Evolutionary conservation across 1,284 basidiomycete genomes (phyloP), one percentile per base, ranked within the genome.

Genomic region (Mycena citricolor): DNA sequence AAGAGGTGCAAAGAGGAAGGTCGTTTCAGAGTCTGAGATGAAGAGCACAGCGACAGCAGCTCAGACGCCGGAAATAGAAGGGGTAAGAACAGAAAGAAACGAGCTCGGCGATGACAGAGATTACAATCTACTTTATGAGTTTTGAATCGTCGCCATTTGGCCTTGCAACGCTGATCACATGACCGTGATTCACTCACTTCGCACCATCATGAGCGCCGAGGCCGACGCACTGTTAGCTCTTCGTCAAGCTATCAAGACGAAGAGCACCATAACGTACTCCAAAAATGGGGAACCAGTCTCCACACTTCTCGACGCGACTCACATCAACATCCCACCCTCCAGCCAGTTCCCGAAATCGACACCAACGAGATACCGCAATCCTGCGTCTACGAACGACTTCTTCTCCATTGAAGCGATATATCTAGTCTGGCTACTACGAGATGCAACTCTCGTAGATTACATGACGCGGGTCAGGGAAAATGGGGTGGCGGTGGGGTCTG

Each of bases 321-420:
- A 85, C 54, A 64, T 93, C 46, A 72, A 78, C 22, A 72, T 92
- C 53, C 72, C 79, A 1, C 64, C 77, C 5, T 56, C 71, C 10
- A 57, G 70, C 17, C 65, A 74, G 16, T 67, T 90, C 19, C 75
- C 79, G 24, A 93, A 93, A 65, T 76, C 80, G 4, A 72, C 76
- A 2, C 71, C 81, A 12, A 94, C 92, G 2, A 78, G 92, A 25
- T 83, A 89, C 65, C 73, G 77, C 51, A 81, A 84, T 58, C 73
- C 81, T 24, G 61, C 69, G 1, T 66, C 67, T 3, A 66, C 76
- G 0, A 63, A 70, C 13, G 86, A 89, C 42, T 86, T 88, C 55
- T 90, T 88, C 64, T 76, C 84, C 6, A 63, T 93, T 13, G 87
- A 89, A 45, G 87, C 90, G 3, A 69, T 95, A 5, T 86, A 89